Evolutionary conservation across 1,284 basidiomycete genomes (phyloP), one percentile per base, ranked within the genome.

Genomic region (Tilletia caries): DNA sequence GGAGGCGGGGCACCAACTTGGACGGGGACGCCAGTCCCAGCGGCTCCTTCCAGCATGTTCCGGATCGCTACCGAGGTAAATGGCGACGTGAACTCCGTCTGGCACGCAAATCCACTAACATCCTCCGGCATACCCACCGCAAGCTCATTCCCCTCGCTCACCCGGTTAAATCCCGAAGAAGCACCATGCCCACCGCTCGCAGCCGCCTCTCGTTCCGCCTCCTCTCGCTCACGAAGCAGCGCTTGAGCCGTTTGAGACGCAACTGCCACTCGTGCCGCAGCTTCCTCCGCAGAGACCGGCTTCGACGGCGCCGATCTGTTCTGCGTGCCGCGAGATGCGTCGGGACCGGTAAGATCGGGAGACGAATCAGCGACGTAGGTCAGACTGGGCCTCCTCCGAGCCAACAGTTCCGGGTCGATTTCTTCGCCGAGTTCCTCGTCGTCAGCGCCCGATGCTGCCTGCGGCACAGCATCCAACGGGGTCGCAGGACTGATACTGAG

Each of bases 321-420:
- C 13, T 54, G 5, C 1, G 3, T n/a, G 20, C 25, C 46, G 46
- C 46, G 6, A 29, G 6, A 5, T 12, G 27, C 52, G 18, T 29
- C 58, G 3, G 10, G 18, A 29, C 32, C 23, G 2, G 8, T 13
- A 27, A 34, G 3, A 29, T 15, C 13, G 18, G 58, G 58, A 2
- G 58, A 29, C 10, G 58, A 62, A 29, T 62, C 58, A 13, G 58
- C 58, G 4, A 62, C 15, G n/a, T 62, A 62, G 29, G 58, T 62
- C 27, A 62, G n/a, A 23, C 58, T 62, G 13, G 58, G 58, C 34
- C 58, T 33, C 32, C 58, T 25, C 32, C 29, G 58, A 18, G 58
- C 58, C 13, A 62, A 3, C 13, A 15, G n/a, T 25, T 18, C 52
- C 25, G 27, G 23, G 13, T 54, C 25, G 29, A 25, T 29, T 13